These are phyloP conservation scores for Umbelopsis ramanniana DNA, from an alignment of 192 early-diverging fungal species.

Conservation along the genomic window DNA sequence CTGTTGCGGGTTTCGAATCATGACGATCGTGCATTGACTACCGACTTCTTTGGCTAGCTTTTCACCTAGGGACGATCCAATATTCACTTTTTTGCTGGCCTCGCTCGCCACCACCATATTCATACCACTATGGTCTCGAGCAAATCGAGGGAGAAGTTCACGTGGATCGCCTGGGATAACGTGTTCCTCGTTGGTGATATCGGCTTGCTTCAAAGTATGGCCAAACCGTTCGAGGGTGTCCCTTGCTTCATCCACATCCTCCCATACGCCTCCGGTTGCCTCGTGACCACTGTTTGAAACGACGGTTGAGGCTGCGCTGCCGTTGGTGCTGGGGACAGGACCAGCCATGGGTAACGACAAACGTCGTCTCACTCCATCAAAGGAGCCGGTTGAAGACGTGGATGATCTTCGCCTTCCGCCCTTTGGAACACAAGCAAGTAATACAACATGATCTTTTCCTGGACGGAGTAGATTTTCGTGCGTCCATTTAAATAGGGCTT, in stretches of 20 bases:
- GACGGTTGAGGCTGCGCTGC: background rate
- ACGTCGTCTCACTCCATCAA: background rate
- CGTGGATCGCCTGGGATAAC: conserved; percentile 5
- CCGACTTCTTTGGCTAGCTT: conserved; percentile 20
- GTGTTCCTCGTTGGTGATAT: conserved; percentile 19
- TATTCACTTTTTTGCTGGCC: background rate
- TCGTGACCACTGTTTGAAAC: no score
- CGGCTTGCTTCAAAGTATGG: background rate
- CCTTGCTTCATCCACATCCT: conserved; percentile 13
- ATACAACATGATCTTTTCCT: conserved; percentile 23
- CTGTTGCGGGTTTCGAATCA: conserved; percentile 14
- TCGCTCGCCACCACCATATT: conserved; percentile 5
- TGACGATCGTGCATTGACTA: conserved; percentile 15
- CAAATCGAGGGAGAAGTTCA: background rate
- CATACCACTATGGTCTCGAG: conserved; percentile 12
- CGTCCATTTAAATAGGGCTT: conserved; percentile 9
- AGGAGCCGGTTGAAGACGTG: conserved; percentile 1
- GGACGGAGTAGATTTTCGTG: conserved; percentile 11
- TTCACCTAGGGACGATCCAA: conserved; percentile 6
- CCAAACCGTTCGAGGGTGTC: background rate
- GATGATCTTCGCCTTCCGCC: conserved; percentile 7
- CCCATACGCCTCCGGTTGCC: background rate
- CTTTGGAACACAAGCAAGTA: conserved; percentile 22
- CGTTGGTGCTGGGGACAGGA: background rate
- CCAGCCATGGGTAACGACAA: background rate